Conservation (phyloP, 768 basidiomycete genomes). For the Steccherinum ochraceum region DNA sequence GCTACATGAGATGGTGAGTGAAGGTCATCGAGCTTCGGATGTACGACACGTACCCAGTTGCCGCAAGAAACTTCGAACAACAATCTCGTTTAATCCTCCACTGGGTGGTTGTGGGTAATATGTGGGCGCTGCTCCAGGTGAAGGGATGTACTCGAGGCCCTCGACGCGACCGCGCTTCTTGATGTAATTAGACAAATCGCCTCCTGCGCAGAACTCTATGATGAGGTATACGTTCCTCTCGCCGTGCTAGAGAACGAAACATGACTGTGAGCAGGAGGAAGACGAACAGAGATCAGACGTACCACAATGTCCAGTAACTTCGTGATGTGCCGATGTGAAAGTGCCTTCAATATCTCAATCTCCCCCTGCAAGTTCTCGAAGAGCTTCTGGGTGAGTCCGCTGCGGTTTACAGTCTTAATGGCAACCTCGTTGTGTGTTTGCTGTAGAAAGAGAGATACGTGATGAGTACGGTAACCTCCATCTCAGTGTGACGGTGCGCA, state of each 20-base stretch:
- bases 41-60: slow-evolving; percentile 62
- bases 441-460: slow-evolving; percentile 29
- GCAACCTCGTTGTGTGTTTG: slow-evolving; percentile 77
- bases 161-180: slow-evolving; percentile 95
- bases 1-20: slow-evolving; percentile 37
- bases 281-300: slow-evolving; percentile 21
- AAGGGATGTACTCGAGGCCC: slow-evolving; percentile 75
- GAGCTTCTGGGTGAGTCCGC: slow-evolving; percentile 84
- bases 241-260: slow-evolving; percentile 48
- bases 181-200: slow-evolving; percentile 94
- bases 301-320: slow-evolving; percentile 91
- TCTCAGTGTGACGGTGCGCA: slow-evolving; percentile 27
- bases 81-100: slow-evolving; percentile 87
- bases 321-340: slow-evolving; percentile 91
- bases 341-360: slow-evolving; percentile 91
- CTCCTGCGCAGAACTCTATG: slow-evolving; percentile 96
- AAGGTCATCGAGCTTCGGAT: neutral
- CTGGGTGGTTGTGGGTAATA: slow-evolving; percentile 90
- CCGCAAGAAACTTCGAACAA: slow-evolving; percentile 86
- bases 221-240: slow-evolving; percentile 86
- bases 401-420: slow-evolving; percentile 89
- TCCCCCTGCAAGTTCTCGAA: slow-evolving; percentile 98
- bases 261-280: neutral
- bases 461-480: neutral
- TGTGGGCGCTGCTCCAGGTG: slow-evolving; percentile 59